Evolutionary conservation across 768 basidiomycete species (phyloP), one percentile per base, ranked within the genome.

Genomic region (Infundibulicybe gibba): DNA sequence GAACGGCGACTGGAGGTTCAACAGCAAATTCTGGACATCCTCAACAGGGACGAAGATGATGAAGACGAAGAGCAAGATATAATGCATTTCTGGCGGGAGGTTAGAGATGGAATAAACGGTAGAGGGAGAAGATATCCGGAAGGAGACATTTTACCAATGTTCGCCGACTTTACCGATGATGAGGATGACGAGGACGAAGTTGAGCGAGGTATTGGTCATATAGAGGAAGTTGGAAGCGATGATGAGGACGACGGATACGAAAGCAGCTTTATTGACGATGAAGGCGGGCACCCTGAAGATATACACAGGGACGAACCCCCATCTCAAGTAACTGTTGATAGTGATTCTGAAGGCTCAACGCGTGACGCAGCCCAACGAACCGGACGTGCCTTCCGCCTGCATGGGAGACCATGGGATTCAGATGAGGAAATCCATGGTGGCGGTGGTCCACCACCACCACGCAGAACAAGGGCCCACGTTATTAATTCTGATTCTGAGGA

Each of bases 211-310:
- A 51, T 43, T 16, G 31, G 35, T 3, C 35, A 17, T 10, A 44
- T 60, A 49, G 52, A 40, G 44, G 40, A 44, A 48, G n/a, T 43
- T 41, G n/a, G 53, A 49, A 25, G 25, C 19, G 49, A 41, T 30
- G 62, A 52, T 3, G 59, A 59, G 3, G 68, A 71, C 0, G 71
- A 65, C 14, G 69, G 59, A 11, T 80, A 79, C 42, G 76, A 76
- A 49, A 68, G 70, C 51, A 79, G 79, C 57, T 82, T 82, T 53
- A 80, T 83, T 42, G 79, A 80, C 35, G 80, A 81, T 37, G 65
- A 52, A 19, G 67, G 67, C 14, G 62, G 55, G 30, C 47, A 37
- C 14, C 30, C 20, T 13, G 21, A 3, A 12, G 40, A 41, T 41
- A 20, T 41, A 13, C 21, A 19, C 17, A n/a, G 11, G 16, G n/a